Evolutionary conservation across 2,329 filamentous ascomycete species (phyloP).

Genomic region (Alternaria sp.): DNA sequence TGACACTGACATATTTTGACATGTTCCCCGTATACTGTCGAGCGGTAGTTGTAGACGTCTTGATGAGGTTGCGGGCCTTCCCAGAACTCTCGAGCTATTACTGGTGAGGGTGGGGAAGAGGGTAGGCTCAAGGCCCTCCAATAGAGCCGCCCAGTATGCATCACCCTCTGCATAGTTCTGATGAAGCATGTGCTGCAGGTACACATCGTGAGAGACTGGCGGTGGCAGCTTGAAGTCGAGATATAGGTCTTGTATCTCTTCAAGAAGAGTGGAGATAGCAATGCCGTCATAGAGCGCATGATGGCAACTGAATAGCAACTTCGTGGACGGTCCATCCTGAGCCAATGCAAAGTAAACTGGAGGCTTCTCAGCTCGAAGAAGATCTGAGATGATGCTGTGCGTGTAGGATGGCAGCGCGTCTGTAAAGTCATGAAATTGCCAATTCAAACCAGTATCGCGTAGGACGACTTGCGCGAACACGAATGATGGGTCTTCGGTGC

Average conservation of each 20-base stretch:
- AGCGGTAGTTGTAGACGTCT: conserved; percentile 32
- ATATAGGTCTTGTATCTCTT: conserved; percentile 73
- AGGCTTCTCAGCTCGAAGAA: conserved; percentile 51
- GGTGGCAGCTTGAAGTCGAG: conserved; percentile 57
- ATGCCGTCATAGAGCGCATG: conserved; percentile 89
- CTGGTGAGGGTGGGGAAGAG: conserved; percentile 50
- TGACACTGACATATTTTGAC: conserved; percentile 43
- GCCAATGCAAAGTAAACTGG: conserved; percentile 50
- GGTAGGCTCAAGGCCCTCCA: conserved; percentile 62
- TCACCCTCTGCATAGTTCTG: conserved; percentile 62
- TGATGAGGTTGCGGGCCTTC: conserved; percentile 36
- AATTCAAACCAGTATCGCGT: conserved; percentile 55
- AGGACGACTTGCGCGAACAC: conserved; percentile 80
- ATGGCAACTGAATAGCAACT: conserved; percentile 68
- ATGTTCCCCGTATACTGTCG: conserved; percentile 29
- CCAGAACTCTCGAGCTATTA: conserved; percentile 3
- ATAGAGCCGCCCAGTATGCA: conserved; percentile 70
- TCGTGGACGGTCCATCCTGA: conserved; percentile 27
- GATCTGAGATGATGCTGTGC: conserved; percentile 57
- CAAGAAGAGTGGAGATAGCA: conserved; percentile 73
- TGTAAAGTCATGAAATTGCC: conserved; percentile 41
- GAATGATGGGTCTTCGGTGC: conserved; percentile 67
- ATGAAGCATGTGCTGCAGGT: conserved; percentile 67
- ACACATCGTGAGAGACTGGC: conserved; percentile 67
- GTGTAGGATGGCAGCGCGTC: conserved; percentile 53